Evolutionary conservation across 495 filamentous ascomycete species (phyloP), one percentile per base, ranked within the genome.

Genomic region (Hyaloscypha finlandica): DNA sequence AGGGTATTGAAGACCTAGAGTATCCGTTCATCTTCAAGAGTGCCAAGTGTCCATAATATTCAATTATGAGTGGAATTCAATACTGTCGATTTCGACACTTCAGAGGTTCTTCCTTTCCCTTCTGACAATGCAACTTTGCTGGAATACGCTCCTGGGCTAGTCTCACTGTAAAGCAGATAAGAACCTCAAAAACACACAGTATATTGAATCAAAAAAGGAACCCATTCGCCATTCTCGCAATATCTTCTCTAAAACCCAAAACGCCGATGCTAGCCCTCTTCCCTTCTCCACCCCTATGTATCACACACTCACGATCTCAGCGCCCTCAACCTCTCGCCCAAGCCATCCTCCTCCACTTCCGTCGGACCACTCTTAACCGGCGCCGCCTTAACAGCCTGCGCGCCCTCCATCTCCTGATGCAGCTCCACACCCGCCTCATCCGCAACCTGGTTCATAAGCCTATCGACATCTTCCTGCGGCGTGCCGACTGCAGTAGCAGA

Each of bases 391-490:
- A 81, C 84, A n/a, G 85, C 81, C 42, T 77, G 81, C 3, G 85
- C 86, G 31, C 77, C 82, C 70, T 86, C 86, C 77, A 94, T 84
- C 77, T 92, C 90, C 65, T 86, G 79, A 63, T 85, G 79, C 63
- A 94, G 78, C 78, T 93, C 88, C 59, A 94, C 80, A 32, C 91
- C 91, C 19, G 90, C 90, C 76, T 94, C 91, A 77, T 94, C 91
- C 61, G 91, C 91, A 8, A 92, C 87, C 81, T 93, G 89, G 63
- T 82, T 85, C 75, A 94, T 89, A 70, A 94, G 75, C 66, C 90
- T 84, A 77, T 94, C 91, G 12, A 94, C 92, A 71, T 91, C 90
- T 61, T 93, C 92, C 72, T 94, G 91, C 65, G 90, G 90, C 51
- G 91, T 91, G 62, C 86, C 89, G 31, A 89, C 85, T 14, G 89